These are phyloP conservation scores for Zasmidium angulare DNA, from an alignment of 2,329 filamentous ascomycete species.

Conservation along the genomic window DNA sequence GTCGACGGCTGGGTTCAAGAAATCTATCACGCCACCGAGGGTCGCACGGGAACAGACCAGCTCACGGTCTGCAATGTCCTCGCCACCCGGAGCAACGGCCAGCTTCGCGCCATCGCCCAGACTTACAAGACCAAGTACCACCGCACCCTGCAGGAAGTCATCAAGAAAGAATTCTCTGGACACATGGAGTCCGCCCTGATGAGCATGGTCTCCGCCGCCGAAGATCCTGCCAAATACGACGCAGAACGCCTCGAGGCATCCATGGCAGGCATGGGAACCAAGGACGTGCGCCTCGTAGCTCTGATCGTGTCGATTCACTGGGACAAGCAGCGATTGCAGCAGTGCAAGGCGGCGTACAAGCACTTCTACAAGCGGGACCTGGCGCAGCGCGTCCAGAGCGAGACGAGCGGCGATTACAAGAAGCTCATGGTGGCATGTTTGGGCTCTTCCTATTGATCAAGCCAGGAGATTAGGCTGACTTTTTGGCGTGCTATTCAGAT, in stretches of 20 bases:
- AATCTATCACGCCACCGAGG: constrained; percentile 75
- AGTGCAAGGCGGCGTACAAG: constrained; percentile 76
- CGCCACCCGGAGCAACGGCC: constrained; percentile 71
- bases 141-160: constrained; percentile 67
- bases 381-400: constrained; percentile 68
- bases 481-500: constrained; percentile 14
- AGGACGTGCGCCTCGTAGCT: constrained; percentile 74
- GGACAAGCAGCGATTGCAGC: constrained; percentile 71
- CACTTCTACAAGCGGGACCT: constrained; percentile 69
- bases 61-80: constrained; percentile 77
- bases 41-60: constrained; percentile 64
- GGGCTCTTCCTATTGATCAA: constrained; percentile 1
- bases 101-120: constrained; percentile 77
- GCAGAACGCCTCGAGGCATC: constrained; percentile 78
- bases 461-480: constrained; percentile 11
- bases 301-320: constrained; percentile 82
- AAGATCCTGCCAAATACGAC: constrained; percentile 81
- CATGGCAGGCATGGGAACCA: constrained; percentile 86
- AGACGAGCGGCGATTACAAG: constrained; percentile 79
- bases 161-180: constrained; percentile 81
- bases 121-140: constrained; percentile 74
- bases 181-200: constrained; percentile 88
- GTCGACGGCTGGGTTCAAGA: constrained; percentile 74
- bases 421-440: constrained; percentile 66
- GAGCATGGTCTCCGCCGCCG: constrained; percentile 72